Evolutionary conservation across 192 early-diverging fungal species (phyloP).

Genomic region (Podochytrium sp.): DNA sequence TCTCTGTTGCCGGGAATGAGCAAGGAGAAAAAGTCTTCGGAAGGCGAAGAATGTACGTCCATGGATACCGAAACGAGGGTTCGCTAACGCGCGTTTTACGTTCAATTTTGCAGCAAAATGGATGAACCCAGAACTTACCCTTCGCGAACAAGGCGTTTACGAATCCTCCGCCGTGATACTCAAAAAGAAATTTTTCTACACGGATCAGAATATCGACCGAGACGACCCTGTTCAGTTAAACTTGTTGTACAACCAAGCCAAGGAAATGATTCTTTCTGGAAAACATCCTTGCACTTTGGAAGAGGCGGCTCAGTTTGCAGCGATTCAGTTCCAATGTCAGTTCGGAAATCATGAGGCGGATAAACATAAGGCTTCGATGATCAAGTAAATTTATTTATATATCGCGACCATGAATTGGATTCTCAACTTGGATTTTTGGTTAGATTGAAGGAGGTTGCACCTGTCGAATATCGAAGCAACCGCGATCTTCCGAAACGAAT

Average conservation of each 20-base stretch:
- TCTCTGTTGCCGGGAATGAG: background rate
- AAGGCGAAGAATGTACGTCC: background rate
- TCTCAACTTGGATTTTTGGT: background rate
- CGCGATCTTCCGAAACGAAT: slow-evolving; percentile 58
- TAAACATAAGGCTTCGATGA: slow-evolving; percentile 51
- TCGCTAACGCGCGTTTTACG: background rate
- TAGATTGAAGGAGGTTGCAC: slow-evolving; percentile 55
- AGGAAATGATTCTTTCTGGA: slow-evolving; percentile 55
- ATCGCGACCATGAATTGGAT: background rate
- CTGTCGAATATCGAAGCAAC: slow-evolving; percentile 54
- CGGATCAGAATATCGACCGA: slow-evolving; percentile 63
- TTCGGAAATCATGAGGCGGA: slow-evolving; percentile 62
- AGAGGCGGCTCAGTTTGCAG: slow-evolving; percentile 61
- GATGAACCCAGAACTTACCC: slow-evolving; percentile 57
- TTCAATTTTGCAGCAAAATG: slow-evolving; percentile 32
- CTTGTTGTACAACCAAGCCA: slow-evolving; percentile 57
- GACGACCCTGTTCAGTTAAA: slow-evolving; percentile 66
- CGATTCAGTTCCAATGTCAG: slow-evolving; percentile 57
- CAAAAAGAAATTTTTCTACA: slow-evolving; percentile 68
- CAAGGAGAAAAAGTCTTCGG: background rate
- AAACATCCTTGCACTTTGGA: slow-evolving; percentile 60
- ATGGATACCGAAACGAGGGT: background rate
- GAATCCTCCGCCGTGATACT: slow-evolving; percentile 53
- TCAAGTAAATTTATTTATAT: slow-evolving; percentile 54
- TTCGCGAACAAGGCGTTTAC: slow-evolving; percentile 58